Conservation (phyloP, 352 stramenopile species). For the Pythium rishiriense region DNA sequence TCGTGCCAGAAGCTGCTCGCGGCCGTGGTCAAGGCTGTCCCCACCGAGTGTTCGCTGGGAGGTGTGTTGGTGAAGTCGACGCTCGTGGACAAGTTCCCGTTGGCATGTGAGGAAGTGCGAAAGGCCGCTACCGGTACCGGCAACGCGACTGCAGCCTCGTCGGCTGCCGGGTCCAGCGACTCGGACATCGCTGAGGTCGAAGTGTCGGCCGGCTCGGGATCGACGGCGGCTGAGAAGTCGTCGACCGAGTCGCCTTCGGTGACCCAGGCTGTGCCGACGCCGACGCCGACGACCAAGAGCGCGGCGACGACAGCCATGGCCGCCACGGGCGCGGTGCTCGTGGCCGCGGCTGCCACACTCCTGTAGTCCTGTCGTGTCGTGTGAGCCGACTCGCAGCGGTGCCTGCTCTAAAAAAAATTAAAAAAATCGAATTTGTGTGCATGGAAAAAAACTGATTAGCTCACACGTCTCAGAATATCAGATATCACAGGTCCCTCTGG, state of each 20-base stretch:
- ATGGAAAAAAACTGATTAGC: too few relatives aligned
- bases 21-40: slow-evolving; percentile 14
- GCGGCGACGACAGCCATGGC: not conserved
- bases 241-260: not conserved
- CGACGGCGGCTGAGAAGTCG: not conserved
- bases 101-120: not conserved
- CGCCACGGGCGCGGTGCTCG: not conserved
- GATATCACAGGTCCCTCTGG: slow-evolving; percentile 1
- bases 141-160: slow-evolving; percentile 14
- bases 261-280: not conserved
- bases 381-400: too few relatives aligned
- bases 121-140: not conserved
- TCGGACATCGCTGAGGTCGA: slow-evolving; percentile 8
- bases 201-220: slow-evolving; percentile 8
- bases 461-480: slow-evolving; percentile 24
- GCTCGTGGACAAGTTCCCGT: slow-evolving; percentile 23
- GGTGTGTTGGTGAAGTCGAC: slow-evolving; percentile 17
- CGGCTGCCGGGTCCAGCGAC: not conserved
- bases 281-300: slow-evolving; percentile 1
- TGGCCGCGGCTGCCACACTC: slow-evolving; percentile 2
- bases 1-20: slow-evolving; percentile 30
- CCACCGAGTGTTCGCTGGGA: slow-evolving; percentile 18
- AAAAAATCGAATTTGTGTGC: not conserved
- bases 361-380: not conserved
- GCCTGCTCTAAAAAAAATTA: not conserved